These are phyloP conservation scores for Collariella sp. DNA, from an alignment of 495 filamentous ascomycete genomes.

Conservation along the genomic window DNA sequence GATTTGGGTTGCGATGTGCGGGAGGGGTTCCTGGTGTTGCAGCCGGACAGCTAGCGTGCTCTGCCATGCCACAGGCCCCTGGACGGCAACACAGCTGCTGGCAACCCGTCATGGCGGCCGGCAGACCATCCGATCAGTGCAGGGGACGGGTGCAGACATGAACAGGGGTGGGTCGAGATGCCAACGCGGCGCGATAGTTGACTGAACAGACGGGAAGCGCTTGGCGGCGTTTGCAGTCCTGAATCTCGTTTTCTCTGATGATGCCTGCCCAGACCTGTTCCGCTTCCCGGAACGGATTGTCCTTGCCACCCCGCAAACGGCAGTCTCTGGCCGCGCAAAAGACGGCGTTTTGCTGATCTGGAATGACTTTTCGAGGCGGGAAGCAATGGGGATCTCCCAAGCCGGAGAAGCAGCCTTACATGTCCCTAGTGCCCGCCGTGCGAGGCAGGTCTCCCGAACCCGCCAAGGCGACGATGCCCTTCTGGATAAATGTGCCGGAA, in stretches of 20 bases:
- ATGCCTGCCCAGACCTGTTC: conserved; percentile 2
- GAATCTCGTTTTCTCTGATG: conserved; percentile 15
- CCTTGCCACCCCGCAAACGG: not conserved
- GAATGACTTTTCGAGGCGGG: not conserved
- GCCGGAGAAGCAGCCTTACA: not conserved
- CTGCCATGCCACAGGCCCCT: conserved; percentile 1
- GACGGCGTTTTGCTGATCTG: not conserved
- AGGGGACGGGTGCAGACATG: not conserved
- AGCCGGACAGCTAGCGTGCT: conserved; percentile 1
- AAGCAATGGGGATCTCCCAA: not conserved
- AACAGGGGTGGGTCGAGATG: conserved; percentile 9
- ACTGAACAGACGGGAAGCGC: conserved; percentile 13
- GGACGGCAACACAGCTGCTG: conserved; percentile 5
- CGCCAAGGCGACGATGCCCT: conserved; percentile 18
- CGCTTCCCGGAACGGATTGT: conserved; percentile 7
- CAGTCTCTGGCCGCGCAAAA: not conserved
- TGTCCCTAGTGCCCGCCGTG: not conserved
- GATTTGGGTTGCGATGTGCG: conserved; percentile 12
- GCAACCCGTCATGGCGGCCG: conserved; percentile 1
- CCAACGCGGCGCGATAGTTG: conserved; percentile 13
- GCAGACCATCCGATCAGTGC: conserved; percentile 4
- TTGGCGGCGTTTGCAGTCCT: conserved; percentile 21
- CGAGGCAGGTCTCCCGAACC: conserved; percentile 20
- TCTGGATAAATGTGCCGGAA: conserved; percentile 30
- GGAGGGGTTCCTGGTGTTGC: conserved; percentile 1